Conservation (phyloP, 2,329 filamentous ascomycete genomes). For the Paraphoma sp. region DNA sequence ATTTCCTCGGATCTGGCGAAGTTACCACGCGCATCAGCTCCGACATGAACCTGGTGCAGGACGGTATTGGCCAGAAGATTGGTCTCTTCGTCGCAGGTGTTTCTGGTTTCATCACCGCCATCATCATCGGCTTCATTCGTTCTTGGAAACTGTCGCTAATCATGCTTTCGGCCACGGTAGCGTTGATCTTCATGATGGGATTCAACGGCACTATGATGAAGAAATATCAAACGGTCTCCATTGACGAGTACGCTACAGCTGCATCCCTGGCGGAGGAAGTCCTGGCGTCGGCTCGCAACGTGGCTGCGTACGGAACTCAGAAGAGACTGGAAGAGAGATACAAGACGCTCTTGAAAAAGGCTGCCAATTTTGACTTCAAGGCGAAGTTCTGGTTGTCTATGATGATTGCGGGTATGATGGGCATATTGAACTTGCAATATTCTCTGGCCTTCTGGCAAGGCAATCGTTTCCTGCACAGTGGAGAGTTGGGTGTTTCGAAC, state of each 20-base stretch:
- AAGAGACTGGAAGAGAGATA: constrained; percentile 89
- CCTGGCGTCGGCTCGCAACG: constrained; percentile 89
- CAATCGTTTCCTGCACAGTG: constrained; percentile 61
- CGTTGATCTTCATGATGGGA: constrained; percentile 80
- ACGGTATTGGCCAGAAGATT: constrained; percentile 69
- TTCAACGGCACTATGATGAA: constrained; percentile 76
- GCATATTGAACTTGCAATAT: constrained; percentile 78
- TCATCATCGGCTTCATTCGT: constrained; percentile 88
- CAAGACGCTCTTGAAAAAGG: constrained; percentile 73
- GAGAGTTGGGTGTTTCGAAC: constrained; percentile 68
- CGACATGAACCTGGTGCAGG: constrained; percentile 92
- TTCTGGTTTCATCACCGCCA: constrained; percentile 77
- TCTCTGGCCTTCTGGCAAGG: constrained; percentile 56
- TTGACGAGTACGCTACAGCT: constrained; percentile 81
- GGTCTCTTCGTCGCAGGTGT: constrained; percentile 42
- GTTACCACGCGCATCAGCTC: constrained; percentile 95
- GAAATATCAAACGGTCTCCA: constrained; percentile 73
- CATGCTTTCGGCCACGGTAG: constrained; percentile 78
- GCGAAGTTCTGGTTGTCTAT: constrained; percentile 74
- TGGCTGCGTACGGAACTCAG: constrained; percentile 91
- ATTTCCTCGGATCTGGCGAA: constrained; percentile 92
- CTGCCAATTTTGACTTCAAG: constrained; percentile 77
- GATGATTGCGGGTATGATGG: constrained; percentile 86
- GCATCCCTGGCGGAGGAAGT: constrained; percentile 94
- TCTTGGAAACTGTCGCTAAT: constrained; percentile 95